Conservation (phyloP, 2,329 filamentous ascomycete genomes). For the Coleophoma eucalyptorum region DNA sequence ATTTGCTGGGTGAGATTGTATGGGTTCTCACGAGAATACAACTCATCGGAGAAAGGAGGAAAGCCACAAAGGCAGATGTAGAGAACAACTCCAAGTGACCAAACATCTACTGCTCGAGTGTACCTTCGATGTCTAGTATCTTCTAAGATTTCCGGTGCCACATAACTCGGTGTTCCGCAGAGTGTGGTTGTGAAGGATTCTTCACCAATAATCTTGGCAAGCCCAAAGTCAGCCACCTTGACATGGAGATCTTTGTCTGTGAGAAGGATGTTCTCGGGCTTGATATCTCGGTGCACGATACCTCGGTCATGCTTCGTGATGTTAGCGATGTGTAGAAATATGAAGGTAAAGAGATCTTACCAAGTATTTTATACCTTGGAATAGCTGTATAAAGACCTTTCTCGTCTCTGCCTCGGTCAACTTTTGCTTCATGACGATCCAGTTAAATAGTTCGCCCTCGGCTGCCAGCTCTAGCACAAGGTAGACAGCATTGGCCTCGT, state of each 20-base stretch:
- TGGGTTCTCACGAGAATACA: slow-evolving; percentile 76
- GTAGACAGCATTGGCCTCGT: slow-evolving; percentile 87
- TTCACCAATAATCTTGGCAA: slow-evolving; percentile 98
- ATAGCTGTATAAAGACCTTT: slow-evolving; percentile 85
- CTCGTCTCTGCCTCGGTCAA: slow-evolving; percentile 79
- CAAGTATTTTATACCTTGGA: slow-evolving; percentile 91
- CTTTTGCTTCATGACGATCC: slow-evolving; percentile 87
- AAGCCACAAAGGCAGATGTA: slow-evolving; percentile 98
- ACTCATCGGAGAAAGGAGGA: slow-evolving; percentile 93
- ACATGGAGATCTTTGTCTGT: slow-evolving; percentile 80
- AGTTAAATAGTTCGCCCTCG: slow-evolving; percentile 94
- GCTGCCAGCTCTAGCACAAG: slow-evolving; percentile 85
- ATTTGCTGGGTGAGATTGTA: slow-evolving; percentile 88
- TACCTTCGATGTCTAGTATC: slow-evolving; percentile 80
- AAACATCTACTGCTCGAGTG: slow-evolving; percentile 91
- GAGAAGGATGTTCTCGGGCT: slow-evolving; percentile 61
- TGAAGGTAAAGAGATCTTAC: slow-evolving; percentile 46
- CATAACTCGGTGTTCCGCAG: slow-evolving; percentile 95
- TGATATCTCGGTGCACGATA: slow-evolving; percentile 93
- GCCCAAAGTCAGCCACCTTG: slow-evolving; percentile 93
- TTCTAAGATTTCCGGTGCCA: slow-evolving; percentile 91
- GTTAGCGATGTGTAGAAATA: slow-evolving; percentile 22
- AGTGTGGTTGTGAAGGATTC: slow-evolving; percentile 96
- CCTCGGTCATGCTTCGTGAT: slow-evolving; percentile 80
- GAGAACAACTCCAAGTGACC: slow-evolving; percentile 95